Evolutionary conservation across 352 stramenopile genomes (phyloP), one percentile per base, ranked within the genome.

Genomic region (Phytophthora tubulina): DNA sequence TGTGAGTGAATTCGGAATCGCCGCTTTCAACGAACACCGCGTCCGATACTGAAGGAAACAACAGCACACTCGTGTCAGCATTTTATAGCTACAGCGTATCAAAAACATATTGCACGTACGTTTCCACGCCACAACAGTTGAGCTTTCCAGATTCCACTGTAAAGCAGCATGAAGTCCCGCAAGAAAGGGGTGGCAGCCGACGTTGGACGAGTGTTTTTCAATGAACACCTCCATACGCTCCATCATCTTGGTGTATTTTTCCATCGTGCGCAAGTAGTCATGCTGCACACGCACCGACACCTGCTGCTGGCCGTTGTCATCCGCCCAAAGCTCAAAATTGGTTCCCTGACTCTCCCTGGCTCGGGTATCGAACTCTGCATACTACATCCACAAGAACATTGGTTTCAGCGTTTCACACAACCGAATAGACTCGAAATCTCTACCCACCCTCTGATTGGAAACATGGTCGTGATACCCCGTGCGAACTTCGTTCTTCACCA

Each of bases 21-120:
- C 84, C 86, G 32, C 84, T 93, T 65, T 93, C 86, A 8, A 93
- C 73, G 46, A 94, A 89, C 8, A 92, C 85, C 3, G 86, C 73
- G 52, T 94, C 86, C 4, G 86, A 92, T 36, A 94, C 85, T 94
- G 46, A 8, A 57, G 13, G 14, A 31, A 7, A 41, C 13, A 70
- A 41, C 5, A 60, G 35, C 51, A 27, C 38, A 15, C 31, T 21
- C 21, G 41, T 53, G 38, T 66, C 17, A 68, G 36, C 30, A 41
- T 36, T 15, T 3, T 7, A 53, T n/a, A 6, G 30, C 35, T 4
- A 44, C 10, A 8, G 49, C 3, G 27, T 1, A 6, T 17, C 39
- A 4, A 38, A 50, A 31, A 5, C 5, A 6, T 30, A 54, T 4
- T 9, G 31, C 9, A 82, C 81, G 46, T 77, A 94, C 87, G 42